Conservation (phyloP, 768 basidiomycete species). For the Imleria badia region DNA sequence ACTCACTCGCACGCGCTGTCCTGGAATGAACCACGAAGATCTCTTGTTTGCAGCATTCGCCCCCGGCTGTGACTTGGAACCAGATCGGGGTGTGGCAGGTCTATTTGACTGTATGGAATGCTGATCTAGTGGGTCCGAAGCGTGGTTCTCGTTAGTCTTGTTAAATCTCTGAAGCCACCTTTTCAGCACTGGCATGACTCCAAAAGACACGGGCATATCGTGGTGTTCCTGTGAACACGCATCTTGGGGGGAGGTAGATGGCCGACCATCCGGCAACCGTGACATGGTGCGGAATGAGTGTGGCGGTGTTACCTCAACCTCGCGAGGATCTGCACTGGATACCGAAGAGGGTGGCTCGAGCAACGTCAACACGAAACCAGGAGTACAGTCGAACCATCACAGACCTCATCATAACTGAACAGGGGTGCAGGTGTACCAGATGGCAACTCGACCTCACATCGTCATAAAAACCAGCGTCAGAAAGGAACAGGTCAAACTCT, state of each 20-base stretch:
- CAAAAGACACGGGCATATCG: too few relatives aligned
- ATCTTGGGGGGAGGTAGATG: too few relatives aligned
- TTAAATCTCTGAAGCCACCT: neutral
- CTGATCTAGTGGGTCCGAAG: neutral
- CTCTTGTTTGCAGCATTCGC: too few relatives aligned
- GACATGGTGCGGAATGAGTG: neutral
- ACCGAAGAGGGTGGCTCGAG: neutral
- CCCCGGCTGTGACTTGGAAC: neutral
- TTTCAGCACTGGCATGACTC: too few relatives aligned
- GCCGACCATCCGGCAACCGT: too few relatives aligned
- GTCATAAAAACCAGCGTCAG: too few relatives aligned
- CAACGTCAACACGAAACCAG: neutral
- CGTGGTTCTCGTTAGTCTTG: neutral
- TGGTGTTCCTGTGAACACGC: too few relatives aligned
- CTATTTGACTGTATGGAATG: neutral
- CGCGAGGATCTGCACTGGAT: neutral
- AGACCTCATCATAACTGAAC: neutral
- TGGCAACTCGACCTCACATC: neutral
- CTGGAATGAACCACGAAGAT: neutral
- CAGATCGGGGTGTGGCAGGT: too few relatives aligned
- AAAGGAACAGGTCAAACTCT: too few relatives aligned
- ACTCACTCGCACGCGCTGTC: neutral
- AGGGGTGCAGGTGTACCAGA: neutral
- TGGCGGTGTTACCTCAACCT: neutral
- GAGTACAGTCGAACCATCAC: neutral